These are phyloP conservation scores for Nicotiana obtusifolia DNA, from an alignment of 257 asterid genomes.

Conservation along the genomic window DNA sequence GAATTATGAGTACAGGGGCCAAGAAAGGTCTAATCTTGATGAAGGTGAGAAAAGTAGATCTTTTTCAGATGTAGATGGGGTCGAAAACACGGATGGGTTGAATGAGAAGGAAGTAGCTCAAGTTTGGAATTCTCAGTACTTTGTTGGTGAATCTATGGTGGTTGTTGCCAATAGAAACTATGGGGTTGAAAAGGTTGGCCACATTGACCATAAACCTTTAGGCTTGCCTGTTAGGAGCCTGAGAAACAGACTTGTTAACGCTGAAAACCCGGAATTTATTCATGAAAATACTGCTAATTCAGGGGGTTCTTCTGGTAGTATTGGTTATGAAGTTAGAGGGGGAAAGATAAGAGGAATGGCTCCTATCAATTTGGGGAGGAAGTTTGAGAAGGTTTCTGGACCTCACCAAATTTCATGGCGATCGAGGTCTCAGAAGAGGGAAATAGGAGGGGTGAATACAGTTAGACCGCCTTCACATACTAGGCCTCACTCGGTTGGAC, in stretches of 20 bases:
- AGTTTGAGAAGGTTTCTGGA: slow-evolving; percentile 48
- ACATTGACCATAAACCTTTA: slow-evolving; percentile 56
- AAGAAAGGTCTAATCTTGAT: slow-evolving; percentile 20
- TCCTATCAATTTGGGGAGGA: slow-evolving; percentile 54
- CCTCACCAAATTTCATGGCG: slow-evolving; percentile 36
- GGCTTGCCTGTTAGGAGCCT: slow-evolving; percentile 77
- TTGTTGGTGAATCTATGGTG: slow-evolving; percentile 47
- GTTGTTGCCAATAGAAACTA: slow-evolving; percentile 45
- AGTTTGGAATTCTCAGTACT: slow-evolving; percentile 36
- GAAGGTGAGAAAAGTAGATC: slow-evolving; percentile 34
- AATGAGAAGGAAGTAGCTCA: slow-evolving; percentile 23
- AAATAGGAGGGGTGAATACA: slow-evolving; percentile 24
- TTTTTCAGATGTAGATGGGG: slow-evolving; percentile 17
- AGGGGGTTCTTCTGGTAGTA: slow-evolving; percentile 20
- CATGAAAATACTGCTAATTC: slow-evolving; percentile 1
- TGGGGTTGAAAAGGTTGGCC: background rate
- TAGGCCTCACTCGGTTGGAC: slow-evolving; percentile 11
- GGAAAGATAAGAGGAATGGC: slow-evolving; percentile 39
- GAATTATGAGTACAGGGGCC: slow-evolving; percentile 12
- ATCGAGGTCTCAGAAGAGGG: slow-evolving; percentile 45
- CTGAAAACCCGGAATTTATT: slow-evolving; percentile 24
- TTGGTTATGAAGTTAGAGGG: slow-evolving; percentile 24
- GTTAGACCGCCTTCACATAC: slow-evolving; percentile 7
- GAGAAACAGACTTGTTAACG: slow-evolving; percentile 34
- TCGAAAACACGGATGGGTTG: slow-evolving; percentile 6